phyloP scores from a whole-genome alignment of 1,284 basidiomycete genomes.

The Leccinum idahoense region DNA sequence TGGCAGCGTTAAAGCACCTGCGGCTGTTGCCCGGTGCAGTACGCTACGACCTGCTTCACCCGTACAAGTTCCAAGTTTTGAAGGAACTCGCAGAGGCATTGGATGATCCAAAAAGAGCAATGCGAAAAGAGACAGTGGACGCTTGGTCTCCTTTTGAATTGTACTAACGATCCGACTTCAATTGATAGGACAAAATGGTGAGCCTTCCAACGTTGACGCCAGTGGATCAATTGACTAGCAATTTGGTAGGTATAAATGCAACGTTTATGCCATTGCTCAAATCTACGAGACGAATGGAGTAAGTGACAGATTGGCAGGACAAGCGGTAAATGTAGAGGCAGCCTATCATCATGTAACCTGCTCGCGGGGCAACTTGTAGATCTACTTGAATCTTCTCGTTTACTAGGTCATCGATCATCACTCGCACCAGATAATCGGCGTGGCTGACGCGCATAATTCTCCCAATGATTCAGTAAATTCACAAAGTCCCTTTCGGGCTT shows the following conservation, averaged over 20 bases:
- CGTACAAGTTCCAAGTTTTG: slow-evolving; percentile 68
- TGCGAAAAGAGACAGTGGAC: slow-evolving; percentile 80
- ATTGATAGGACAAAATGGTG: slow-evolving; percentile 51
- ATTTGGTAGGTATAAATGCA: slow-evolving; percentile 51
- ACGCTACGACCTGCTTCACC: slow-evolving; percentile 75
- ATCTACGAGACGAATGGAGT: background rate
- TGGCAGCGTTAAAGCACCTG: slow-evolving; percentile 72
- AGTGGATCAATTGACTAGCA: background rate
- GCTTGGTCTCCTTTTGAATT: background rate
- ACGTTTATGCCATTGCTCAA: slow-evolving; percentile 30
- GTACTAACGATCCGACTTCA: slow-evolving; percentile 2
- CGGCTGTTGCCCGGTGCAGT: slow-evolving; percentile 68
- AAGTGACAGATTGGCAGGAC: background rate
- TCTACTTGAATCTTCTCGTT: too few species aligned
- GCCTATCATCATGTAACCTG: too few species aligned
- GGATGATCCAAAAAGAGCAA: slow-evolving; percentile 80
- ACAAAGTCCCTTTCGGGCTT: too few species aligned
- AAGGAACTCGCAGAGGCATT: slow-evolving; percentile 68
- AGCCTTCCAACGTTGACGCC: slow-evolving; percentile 3
- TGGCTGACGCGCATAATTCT: too few species aligned
- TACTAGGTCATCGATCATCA: background rate
- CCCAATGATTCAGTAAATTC: too few species aligned
- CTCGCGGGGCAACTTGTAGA: too few species aligned
- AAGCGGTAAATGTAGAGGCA: background rate
- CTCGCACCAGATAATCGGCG: background rate